Conservation (phyloP, 2,329 filamentous ascomycete species). For the Epichloe typhina region DNA sequence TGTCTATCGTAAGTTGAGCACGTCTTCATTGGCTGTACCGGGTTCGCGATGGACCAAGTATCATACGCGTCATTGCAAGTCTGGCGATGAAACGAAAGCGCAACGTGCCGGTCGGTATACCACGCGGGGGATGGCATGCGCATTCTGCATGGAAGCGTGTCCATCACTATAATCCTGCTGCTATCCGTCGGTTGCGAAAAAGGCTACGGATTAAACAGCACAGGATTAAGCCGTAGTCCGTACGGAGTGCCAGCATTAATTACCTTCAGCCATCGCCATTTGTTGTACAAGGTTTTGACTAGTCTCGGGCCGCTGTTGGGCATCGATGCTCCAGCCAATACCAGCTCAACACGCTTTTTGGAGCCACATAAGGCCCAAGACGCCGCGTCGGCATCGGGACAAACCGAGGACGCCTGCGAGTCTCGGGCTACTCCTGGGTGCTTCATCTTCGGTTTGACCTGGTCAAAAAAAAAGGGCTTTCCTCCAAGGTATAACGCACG, state of each 20-base stretch:
- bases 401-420: neutral
- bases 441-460: neutral
- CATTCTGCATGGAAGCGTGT: conserved; percentile 1
- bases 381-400: neutral
- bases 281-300: conserved; percentile 3
- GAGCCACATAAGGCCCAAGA: neutral
- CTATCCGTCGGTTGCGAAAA: neutral
- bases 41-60: too few relatives aligned
- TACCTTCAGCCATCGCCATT: neutral
- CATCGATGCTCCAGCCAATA: conserved; percentile 26
- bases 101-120: neutral
- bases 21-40: too few relatives aligned
- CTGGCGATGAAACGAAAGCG: neutral
- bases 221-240: neutral
- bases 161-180: neutral
- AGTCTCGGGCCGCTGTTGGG: conserved; percentile 19
- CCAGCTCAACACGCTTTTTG: conserved; percentile 19
- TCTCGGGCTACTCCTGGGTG: neutral
- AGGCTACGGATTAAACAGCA: neutral
- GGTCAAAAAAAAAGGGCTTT: neutral
- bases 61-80: too few relatives aligned
- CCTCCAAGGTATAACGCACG: neutral
- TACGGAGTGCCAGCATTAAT: neutral
- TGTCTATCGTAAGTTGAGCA: too few relatives aligned
- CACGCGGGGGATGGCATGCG: neutral